Evolutionary conservation across 495 filamentous ascomycete genomes (phyloP), one percentile per base, ranked within the genome.

Genomic region (Echria macrotheca): DNA sequence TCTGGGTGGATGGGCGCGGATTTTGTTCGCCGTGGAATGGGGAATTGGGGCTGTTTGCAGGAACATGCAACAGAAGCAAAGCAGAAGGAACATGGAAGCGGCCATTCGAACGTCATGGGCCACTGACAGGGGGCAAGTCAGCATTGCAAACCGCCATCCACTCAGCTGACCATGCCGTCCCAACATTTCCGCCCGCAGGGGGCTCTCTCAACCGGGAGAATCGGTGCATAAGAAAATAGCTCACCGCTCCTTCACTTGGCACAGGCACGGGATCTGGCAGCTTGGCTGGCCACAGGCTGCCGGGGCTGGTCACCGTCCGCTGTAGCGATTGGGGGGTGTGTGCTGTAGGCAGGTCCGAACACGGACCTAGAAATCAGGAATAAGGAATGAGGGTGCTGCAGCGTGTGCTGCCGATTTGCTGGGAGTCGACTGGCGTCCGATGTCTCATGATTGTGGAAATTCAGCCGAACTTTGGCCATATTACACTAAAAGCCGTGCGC

Each of bases 151-250:
- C 35, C 38, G 11, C 17, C 38, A 21, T 21, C 38, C 38, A 32
- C 55, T 59, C 59, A 63, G 59, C 59, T 63, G 59, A 63, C 59
- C 59, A 50, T 49, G 31, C 59, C 35, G 48, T 52, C 51, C 59
- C 56, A 57, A 57, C 50, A 54, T 52, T 45, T 55, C 37, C 52
- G 41, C 42, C 51, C 57, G 53, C 56, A 55, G 48, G 56, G 54
- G 50, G 18, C 22, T 17, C 31, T 44, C 50, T 54, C 45, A 48
- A 55, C 56, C 56, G 59, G 59, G 46, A 59, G 54, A 63, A 62
- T 62, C 48, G 55, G 41, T 47, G 45, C 29, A 38, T 38, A 40
- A 55, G 50, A 55, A 59, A 59, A 56, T 49, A 57, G 49, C 59
- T 59, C 59, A 63, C 59, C 54, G 59, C 59, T 52, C 49, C 48